These are phyloP conservation scores for Lotus japonicus DNA, from an alignment of 306 rosid genomes.

Conservation along the genomic window DNA sequence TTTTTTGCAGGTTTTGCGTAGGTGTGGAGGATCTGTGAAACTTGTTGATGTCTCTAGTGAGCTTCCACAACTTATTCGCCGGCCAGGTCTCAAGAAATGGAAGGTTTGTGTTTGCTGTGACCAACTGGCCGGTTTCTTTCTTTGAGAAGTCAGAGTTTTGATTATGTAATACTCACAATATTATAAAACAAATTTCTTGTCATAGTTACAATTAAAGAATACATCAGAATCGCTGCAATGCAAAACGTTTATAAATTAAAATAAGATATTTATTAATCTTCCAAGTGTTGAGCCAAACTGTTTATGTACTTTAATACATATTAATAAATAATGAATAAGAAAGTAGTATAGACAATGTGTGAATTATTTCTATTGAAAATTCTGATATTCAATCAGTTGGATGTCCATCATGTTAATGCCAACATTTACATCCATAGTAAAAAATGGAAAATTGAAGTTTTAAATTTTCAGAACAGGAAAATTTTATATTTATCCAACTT, in stretches of 20 bases:
- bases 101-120: slow-evolving; percentile 49
- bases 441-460: not conserved
- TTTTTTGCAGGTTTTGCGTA: slow-evolving; percentile 67
- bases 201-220: too few relatives aligned
- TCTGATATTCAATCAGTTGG: slow-evolving; percentile 4
- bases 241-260: too few relatives aligned
- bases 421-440: not conserved
- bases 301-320: too few relatives aligned
- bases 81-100: slow-evolving; percentile 88
- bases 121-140: not conserved
- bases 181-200: not conserved
- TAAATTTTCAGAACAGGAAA: not conserved
- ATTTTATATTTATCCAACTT: slow-evolving; percentile 3
- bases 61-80: slow-evolving; percentile 77
- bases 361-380: not conserved
- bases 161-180: not conserved
- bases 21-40: slow-evolving; percentile 70
- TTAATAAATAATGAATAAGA: too few relatives aligned
- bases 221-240: too few relatives aligned
- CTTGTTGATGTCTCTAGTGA: slow-evolving; percentile 84
- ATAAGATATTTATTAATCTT: too few relatives aligned
- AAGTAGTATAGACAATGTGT: not conserved
- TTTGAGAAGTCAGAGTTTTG: not conserved
- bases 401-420: not conserved
- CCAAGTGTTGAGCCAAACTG: too few relatives aligned